Conservation (phyloP, 2,329 filamentous ascomycete species). For the Trichoderma endophyticum region DNA sequence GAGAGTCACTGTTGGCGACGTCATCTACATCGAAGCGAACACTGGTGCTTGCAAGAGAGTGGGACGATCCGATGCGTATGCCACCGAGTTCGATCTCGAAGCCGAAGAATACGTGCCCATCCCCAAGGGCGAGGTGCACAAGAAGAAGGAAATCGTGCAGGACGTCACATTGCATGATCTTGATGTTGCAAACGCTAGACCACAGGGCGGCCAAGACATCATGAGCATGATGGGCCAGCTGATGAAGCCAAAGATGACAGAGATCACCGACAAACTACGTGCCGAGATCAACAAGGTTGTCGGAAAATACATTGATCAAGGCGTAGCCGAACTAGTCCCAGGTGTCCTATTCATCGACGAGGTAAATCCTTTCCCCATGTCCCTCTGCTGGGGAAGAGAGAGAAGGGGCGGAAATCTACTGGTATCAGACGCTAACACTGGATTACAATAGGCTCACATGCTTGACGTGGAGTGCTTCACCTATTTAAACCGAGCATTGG, state of each 20-base stretch:
- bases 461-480: constrained; percentile 99
- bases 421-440: constrained; percentile 15
- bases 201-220: constrained; percentile 96
- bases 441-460: constrained; percentile 81
- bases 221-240: constrained; percentile 99
- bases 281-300: constrained; percentile 99
- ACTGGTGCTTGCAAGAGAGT: constrained; percentile 97
- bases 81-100: constrained; percentile 97
- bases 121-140: constrained; percentile 97
- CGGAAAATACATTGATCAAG: constrained; percentile 97
- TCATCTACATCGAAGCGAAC: constrained; percentile 99
- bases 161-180: constrained; percentile 96
- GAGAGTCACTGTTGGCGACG: constrained; percentile 90
- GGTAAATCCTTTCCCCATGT: constrained; percentile 48
- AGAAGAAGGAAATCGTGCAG: constrained; percentile 99
- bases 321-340: constrained; percentile 94
- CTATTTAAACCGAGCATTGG: constrained; percentile 96
- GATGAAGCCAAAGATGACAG: constrained; percentile 99
- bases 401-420: constrained; percentile 4
- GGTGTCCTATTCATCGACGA: constrained; percentile 98
- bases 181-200: constrained; percentile 90
- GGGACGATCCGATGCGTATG: constrained; percentile 92
- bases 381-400: not conserved
- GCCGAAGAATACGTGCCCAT: constrained; percentile 99
- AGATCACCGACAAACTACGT: constrained; percentile 96